phyloP scores from a whole-genome alignment of 257 asterid species.

The Vinca minor region DNA sequence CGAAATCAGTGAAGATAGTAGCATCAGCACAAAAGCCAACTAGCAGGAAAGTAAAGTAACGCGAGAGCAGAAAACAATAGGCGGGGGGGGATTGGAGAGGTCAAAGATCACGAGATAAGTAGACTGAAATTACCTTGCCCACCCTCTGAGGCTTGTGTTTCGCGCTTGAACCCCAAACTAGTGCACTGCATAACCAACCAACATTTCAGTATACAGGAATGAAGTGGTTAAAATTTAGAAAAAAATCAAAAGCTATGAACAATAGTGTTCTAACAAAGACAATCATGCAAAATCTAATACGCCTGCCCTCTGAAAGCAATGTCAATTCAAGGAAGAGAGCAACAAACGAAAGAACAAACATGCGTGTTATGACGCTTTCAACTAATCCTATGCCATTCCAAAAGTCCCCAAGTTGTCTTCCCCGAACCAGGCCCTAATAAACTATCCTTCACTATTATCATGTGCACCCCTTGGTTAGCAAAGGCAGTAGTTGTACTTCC shows the following conservation, averaged over 20 bases:
- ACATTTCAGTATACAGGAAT: conserved; percentile 14
- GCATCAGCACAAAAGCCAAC: neutral
- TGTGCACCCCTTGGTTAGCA: neutral
- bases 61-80: neutral
- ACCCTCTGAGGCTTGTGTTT: conserved; percentile 99
- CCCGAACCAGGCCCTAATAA: no score
- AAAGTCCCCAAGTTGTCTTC: no score
- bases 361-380: neutral
- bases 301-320: neutral
- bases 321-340: neutral
- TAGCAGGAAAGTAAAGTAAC: neutral
- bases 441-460: neutral
- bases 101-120: neutral
- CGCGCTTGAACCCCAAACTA: conserved; percentile 98
- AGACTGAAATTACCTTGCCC: conserved; percentile 58
- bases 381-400: neutral
- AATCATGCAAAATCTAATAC: neutral
- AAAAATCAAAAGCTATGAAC: neutral
- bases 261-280: neutral
- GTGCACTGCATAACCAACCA: conserved; percentile 46
- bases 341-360: neutral
- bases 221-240: neutral
- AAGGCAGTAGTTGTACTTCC: neutral
- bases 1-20: neutral
- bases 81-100: neutral